Evolutionary conservation across 345 rosid genomes (phyloP), one percentile per base, ranked within the genome.

Genomic region (Bruguiera parviflora): DNA sequence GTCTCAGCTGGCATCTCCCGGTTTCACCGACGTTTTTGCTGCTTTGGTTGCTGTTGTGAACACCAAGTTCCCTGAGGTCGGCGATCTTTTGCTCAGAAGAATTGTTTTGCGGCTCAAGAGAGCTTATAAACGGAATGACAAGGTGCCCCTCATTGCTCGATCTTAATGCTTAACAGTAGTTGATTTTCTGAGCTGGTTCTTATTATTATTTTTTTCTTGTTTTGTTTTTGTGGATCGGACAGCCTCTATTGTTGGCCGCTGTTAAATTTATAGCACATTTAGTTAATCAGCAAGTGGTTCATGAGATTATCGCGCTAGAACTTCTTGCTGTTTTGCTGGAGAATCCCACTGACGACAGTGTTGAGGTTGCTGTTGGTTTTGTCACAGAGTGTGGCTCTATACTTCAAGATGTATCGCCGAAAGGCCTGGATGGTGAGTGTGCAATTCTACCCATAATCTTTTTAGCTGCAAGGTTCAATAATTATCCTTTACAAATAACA

Each of bases 1-100:
- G 73, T 94, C 99, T 25, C 99, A 94, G 69, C 89, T 94, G 95
- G 97, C 99, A 21, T 94, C 97, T 64, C 92, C 99, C 1, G 87
- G 87, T 24, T 92, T 89, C 74, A 95, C 99, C 0, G 89, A 91
- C 77, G 93, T 95, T 31, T 92, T 95, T 85, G 80, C 96, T 13
- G 97, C 99, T 56, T 59, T 89, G 59, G 96, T 83, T 19, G 89
- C 99, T 63, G 89, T 95, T 71, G 87, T 89, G 5, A 95, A 95
- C 65, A 82, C 96, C 53, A 95, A 90, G 69, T 89, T 94, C 75
- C 96, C 96, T 21, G 90, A 89, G 73, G 97, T 94, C 64, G 97
- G 97, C 64, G 92, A 87, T 43, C 89, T 91, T 64, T 66, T 94
- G 39, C 51, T 94, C 71, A 84, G 84, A 74, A 91, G 97, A 84